These are phyloP conservation scores for Helianthus annuus DNA, from an alignment of 129 eudicot species.

Conservation along the genomic window HanXRQr2.0-SUNRISE NC_035446.2:164373731-164374230, in stretches of 20 bases:
- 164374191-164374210: constrained; percentile 80
- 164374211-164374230: constrained; percentile 85
- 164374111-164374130: background rate
- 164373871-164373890: constrained; percentile 74
- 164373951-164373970: constrained; percentile 55
- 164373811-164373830: constrained; percentile 81
- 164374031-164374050: constrained; percentile 46
- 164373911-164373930: constrained; percentile 70
- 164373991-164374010: constrained; percentile 92
- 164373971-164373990: constrained; percentile 92
- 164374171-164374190: constrained; percentile 85
- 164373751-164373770: constrained; percentile 1
- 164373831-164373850: constrained; percentile 93
- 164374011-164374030: constrained; percentile 76
- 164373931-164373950: constrained; percentile 75
- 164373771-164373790: constrained; percentile 33
- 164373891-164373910: constrained; percentile 81
- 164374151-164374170: background rate
- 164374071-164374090: constrained; percentile 82
- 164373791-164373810: constrained; percentile 81
- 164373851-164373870: constrained; percentile 93
- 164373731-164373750: constrained; percentile 57
- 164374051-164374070: constrained; percentile 66
- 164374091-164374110: background rate
- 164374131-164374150: background rate